These are phyloP conservation scores for Brassica juncea DNA, from an alignment of 345 rosid species.

Conservation along the genomic window DNA sequence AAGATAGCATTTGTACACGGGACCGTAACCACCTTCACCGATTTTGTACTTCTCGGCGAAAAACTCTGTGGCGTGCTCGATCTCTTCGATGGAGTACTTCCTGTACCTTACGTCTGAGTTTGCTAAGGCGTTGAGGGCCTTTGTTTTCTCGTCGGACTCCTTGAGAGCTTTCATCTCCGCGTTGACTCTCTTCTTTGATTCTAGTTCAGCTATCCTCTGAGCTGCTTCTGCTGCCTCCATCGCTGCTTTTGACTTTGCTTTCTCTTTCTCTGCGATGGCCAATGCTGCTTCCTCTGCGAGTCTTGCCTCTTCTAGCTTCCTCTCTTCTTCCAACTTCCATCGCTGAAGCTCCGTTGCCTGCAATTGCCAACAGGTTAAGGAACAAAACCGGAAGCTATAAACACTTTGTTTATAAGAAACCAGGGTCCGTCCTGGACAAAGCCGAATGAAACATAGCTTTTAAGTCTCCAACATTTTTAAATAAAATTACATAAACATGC, in stretches of 20 bases:
- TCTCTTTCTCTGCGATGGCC: conserved; percentile 79
- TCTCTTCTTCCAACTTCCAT: conserved; percentile 84
- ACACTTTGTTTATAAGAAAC: not conserved
- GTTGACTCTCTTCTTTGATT: conserved; percentile 63
- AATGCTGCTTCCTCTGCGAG: conserved; percentile 77
- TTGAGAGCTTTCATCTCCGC: conserved; percentile 82
- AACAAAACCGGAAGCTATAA: not conserved
- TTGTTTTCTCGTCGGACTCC: conserved; percentile 79
- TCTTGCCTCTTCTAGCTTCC: conserved; percentile 72
- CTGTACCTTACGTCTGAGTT: conserved; percentile 64
- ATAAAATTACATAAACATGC: no score
- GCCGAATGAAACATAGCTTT: no score
- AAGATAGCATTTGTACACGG: conserved; percentile 71
- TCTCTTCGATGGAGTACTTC: conserved; percentile 77
- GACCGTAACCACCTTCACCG: conserved; percentile 99
- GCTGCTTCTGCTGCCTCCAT: conserved; percentile 92
- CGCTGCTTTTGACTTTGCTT: conserved; percentile 81
- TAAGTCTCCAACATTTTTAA: no score
- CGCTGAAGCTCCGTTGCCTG: conserved; percentile 81
- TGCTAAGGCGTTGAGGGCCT: conserved; percentile 61
- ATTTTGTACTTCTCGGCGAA: conserved; percentile 67
- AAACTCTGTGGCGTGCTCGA: conserved; percentile 74
- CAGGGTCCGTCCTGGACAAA: no score
- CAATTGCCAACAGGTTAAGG: not conserved
- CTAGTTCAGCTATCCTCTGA: conserved; percentile 77